Conservation (phyloP, 1,139 yeast genomes). For the Suhomyces wounanorum region DNA sequence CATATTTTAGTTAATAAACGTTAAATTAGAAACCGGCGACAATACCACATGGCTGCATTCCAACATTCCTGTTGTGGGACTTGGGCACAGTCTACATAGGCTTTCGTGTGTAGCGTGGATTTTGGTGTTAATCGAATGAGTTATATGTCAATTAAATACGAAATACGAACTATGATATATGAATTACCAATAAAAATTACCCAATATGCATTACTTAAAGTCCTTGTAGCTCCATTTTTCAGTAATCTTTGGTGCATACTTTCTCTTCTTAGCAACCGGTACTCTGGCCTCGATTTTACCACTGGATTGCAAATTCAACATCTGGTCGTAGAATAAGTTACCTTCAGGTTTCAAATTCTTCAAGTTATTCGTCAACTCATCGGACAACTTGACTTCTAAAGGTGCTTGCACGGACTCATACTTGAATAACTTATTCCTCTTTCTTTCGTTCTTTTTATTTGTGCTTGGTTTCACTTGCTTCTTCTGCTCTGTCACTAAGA, state of each 20-base stretch:
- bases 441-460: constrained; percentile 13
- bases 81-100: background rate
- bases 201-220: constrained; percentile 50
- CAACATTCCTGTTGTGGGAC: too few relatives aligned
- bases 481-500: constrained; percentile 43
- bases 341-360: constrained; percentile 91
- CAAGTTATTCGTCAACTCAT: constrained; percentile 83
- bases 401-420: constrained; percentile 63
- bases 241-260: constrained; percentile 70
- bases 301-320: constrained; percentile 75
- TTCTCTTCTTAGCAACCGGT: constrained; percentile 66
- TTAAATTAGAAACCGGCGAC: background rate
- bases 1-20: constrained; percentile 2
- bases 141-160: background rate
- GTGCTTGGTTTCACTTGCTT: constrained; percentile 22
- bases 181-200: background rate
- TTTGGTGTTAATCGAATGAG: background rate
- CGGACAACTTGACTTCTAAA: constrained; percentile 84
- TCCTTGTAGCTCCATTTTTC: constrained; percentile 95
- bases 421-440: constrained; percentile 47
- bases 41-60: too few relatives aligned
- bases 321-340: constrained; percentile 76
- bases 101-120: too few relatives aligned
- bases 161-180: background rate
- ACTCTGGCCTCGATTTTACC: constrained; percentile 88